A percentile compares a stretch with the other conserved stretches of the same genome.
These are phyloP conservation scores for Sorghum bicolor DNA, from an alignment of 176 grass and related monocot genomes.

Conservation along the genomic window DNA sequence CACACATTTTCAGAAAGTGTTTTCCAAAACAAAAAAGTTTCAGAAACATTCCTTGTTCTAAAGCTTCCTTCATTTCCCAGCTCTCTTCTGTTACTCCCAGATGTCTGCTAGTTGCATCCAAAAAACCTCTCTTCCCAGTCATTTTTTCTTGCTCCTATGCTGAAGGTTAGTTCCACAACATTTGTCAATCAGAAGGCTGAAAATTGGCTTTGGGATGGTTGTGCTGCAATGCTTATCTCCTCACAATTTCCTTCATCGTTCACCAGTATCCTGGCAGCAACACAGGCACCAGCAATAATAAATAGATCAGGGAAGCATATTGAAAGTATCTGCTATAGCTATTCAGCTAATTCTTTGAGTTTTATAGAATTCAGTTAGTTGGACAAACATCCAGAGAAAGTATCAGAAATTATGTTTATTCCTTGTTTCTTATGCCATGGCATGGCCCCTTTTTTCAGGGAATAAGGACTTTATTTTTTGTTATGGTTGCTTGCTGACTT, in stretches of 20 bases:
- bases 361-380: slow-evolving; percentile 14
- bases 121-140: slow-evolving; percentile 22
- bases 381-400: slow-evolving; percentile 4
- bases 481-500: slow-evolving; percentile 37
- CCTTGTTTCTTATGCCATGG: not conserved
- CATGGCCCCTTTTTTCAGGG: not conserved
- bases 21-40: not conserved
- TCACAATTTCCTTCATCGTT: slow-evolving; percentile 50
- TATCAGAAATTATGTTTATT: not conserved
- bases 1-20: slow-evolving; percentile 7
- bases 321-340: slow-evolving; percentile 6
- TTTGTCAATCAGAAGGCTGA: slow-evolving; percentile 55
- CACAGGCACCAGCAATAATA: not conserved
- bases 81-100: not conserved
- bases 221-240: slow-evolving; percentile 54
- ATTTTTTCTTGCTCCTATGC: slow-evolving; percentile 33
- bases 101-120: slow-evolving; percentile 28
- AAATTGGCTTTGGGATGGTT: slow-evolving; percentile 53
- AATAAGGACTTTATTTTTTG: not conserved
- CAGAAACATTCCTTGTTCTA: slow-evolving; percentile 11
- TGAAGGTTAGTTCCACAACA: slow-evolving; percentile 48
- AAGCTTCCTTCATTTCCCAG: slow-evolving; percentile 24
- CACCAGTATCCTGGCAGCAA: slow-evolving; percentile 54
- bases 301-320: slow-evolving; percentile 13
- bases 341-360: slow-evolving; percentile 11